Evolutionary conservation across 371 early-diverging fungal genomes (phyloP).

Genomic region (Mortierella sp.): DNA sequence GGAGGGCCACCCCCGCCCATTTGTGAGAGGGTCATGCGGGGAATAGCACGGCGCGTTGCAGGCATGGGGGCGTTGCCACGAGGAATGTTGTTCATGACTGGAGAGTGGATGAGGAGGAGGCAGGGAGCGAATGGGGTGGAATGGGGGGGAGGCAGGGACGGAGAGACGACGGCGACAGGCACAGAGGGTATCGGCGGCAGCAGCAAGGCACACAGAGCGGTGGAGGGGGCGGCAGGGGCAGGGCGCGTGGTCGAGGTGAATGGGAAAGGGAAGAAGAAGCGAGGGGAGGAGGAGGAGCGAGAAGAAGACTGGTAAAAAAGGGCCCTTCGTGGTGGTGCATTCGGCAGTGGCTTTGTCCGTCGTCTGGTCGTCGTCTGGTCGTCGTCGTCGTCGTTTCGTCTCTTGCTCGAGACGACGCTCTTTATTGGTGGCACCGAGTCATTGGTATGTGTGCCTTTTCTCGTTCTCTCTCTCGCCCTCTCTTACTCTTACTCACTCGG

Average conservation of each 20-base stretch:
- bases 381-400: too few species aligned
- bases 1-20: slow-evolving; percentile 34
- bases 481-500: too few species aligned
- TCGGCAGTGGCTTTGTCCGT: background rate
- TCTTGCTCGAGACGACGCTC: too few species aligned
- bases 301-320: background rate
- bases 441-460: too few species aligned
- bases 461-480: too few species aligned
- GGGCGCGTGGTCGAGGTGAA: background rate
- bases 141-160: background rate
- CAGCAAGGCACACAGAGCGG: background rate
- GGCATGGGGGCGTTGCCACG: slow-evolving; percentile 31
- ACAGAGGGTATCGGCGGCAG: background rate
- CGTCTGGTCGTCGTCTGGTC: background rate
- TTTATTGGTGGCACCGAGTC: too few species aligned
- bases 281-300: slow-evolving; percentile 1
- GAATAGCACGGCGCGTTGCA: slow-evolving; percentile 29
- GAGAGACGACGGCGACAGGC: background rate
- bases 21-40: slow-evolving; percentile 41
- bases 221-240: background rate
- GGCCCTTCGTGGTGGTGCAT: background rate
- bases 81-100: slow-evolving; percentile 29
- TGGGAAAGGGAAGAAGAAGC: background rate
- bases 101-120: background rate
- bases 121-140: background rate